phyloP scores from a whole-genome alignment of 352 stramenopile genomes.

The Pythium phragmitis region DNA sequence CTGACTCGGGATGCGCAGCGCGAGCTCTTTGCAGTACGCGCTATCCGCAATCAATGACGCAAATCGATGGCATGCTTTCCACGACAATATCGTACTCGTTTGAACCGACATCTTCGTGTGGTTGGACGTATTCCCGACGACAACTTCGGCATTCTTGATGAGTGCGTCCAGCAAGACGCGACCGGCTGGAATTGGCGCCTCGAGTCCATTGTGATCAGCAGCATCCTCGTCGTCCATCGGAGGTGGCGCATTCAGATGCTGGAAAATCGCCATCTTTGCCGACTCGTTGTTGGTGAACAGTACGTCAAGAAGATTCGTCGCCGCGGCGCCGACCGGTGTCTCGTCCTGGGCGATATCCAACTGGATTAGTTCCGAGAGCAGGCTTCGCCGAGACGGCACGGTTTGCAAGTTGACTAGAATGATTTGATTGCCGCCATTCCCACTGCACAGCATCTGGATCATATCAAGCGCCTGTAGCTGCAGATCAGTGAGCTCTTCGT shows the following conservation, averaged over 20 bases:
- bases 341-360: constrained; percentile 64
- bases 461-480: constrained; percentile 66
- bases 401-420: constrained; percentile 66
- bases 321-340: constrained; percentile 53
- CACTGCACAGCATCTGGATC: constrained; percentile 46
- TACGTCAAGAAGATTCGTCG: constrained; percentile 53
- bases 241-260: constrained; percentile 59
- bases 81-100: constrained; percentile 32
- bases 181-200: constrained; percentile 33
- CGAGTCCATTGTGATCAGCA: neutral
- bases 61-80: constrained; percentile 73
- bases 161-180: constrained; percentile 54
- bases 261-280: constrained; percentile 64
- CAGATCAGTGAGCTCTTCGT: constrained; percentile 48
- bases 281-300: constrained; percentile 68
- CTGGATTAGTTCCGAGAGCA: constrained; percentile 57
- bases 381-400: constrained; percentile 37
- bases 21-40: constrained; percentile 65
- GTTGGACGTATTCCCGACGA: constrained; percentile 28
- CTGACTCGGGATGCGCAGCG: constrained; percentile 54
- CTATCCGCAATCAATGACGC: constrained; percentile 44
- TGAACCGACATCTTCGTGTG: constrained; percentile 7
- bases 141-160: constrained; percentile 45
- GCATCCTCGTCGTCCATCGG: constrained; percentile 30
- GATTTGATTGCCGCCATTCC: constrained; percentile 69